Conservation (phyloP, 2,329 filamentous ascomycete genomes). For the Aspergillus aculeatus region DNA sequence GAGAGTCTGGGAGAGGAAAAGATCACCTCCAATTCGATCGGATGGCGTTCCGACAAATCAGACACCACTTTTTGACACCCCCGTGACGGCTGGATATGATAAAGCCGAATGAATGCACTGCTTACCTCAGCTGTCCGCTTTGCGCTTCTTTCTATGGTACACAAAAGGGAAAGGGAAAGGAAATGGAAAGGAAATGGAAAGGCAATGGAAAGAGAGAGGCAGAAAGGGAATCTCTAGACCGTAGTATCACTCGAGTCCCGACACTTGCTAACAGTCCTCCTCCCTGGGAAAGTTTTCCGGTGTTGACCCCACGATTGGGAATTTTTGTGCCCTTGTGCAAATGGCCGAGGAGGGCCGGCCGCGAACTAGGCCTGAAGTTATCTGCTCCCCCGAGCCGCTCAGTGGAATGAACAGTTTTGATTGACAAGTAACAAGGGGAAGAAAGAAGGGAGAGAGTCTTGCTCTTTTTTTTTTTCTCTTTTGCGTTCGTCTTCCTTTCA, state of each 20-base stretch:
- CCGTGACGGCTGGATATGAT: not conserved
- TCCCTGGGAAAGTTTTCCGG: not conserved
- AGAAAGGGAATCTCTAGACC: not conserved
- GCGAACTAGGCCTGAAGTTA: too few species aligned
- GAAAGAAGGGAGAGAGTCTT: too few species aligned
- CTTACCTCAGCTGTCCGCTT: too few species aligned
- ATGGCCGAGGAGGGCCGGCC: not conserved
- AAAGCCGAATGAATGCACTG: not conserved
- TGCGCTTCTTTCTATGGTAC: too few species aligned
- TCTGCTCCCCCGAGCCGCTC: too few species aligned
- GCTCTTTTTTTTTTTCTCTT: too few species aligned
- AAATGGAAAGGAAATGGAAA: too few species aligned
- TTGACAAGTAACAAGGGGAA: too few species aligned
- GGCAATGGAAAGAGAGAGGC: too few species aligned
- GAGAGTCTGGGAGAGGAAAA: not conserved
- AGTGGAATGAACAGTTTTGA: not conserved
- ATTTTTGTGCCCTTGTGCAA: not conserved
- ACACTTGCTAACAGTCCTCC: not conserved
- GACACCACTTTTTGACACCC: not conserved
- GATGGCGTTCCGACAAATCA: conserved; percentile 2
- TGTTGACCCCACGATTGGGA: not conserved
- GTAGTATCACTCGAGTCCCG: not conserved
- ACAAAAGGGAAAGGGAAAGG: too few species aligned
- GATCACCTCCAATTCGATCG: not conserved
- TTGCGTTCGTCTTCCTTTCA: too few species aligned